Percentiles rank a stretch among this genome's conserved stretches.
These are phyloP conservation scores for Nadsonia commutata DNA, from an alignment of 1,139 yeast species.

Conservation along the genomic window DNA sequence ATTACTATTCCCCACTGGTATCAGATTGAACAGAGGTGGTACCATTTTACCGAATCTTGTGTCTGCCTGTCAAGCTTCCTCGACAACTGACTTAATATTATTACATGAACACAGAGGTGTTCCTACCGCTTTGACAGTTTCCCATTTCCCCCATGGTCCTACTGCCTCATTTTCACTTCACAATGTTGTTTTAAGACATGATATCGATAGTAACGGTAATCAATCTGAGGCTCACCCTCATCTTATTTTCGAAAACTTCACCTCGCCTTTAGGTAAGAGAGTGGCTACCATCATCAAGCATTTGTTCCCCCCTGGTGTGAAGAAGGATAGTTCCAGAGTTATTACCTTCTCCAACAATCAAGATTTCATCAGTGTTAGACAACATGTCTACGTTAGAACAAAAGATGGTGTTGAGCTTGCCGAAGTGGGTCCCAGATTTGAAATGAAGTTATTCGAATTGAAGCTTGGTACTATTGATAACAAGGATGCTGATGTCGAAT, in stretches of 20 bases:
- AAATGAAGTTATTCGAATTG: constrained; percentile 83
- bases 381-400: constrained; percentile 83
- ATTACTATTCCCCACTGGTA: constrained; percentile 75
- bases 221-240: constrained; percentile 90
- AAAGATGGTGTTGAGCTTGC: constrained; percentile 79
- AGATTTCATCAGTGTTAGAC: constrained; percentile 86
- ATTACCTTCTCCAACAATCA: constrained; percentile 82
- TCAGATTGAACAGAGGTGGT: constrained; percentile 86
- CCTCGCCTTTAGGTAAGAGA: constrained; percentile 70
- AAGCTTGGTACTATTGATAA: constrained; percentile 84
- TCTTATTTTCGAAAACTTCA: constrained; percentile 79
- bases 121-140: constrained; percentile 82
- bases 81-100: constrained; percentile 68
- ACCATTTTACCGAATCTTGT: constrained; percentile 76
- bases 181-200: constrained; percentile 89
- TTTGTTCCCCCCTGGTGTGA: constrained; percentile 93
- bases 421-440: constrained; percentile 97
- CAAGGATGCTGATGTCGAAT: constrained; percentile 94
- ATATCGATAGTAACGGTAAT: constrained; percentile 72
- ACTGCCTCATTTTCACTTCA: constrained; percentile 88
- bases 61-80: constrained; percentile 62
- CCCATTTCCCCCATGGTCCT: constrained; percentile 98
- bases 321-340: constrained; percentile 75
- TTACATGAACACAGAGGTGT: constrained; percentile 97
- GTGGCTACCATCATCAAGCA: constrained; percentile 73